A percentile compares a stretch with the other conserved stretches of the same genome.
These are phyloP conservation scores for Cyphellophora europaea DNA, from an alignment of 2,329 filamentous ascomycete species.

Conservation along the genomic window DNA sequence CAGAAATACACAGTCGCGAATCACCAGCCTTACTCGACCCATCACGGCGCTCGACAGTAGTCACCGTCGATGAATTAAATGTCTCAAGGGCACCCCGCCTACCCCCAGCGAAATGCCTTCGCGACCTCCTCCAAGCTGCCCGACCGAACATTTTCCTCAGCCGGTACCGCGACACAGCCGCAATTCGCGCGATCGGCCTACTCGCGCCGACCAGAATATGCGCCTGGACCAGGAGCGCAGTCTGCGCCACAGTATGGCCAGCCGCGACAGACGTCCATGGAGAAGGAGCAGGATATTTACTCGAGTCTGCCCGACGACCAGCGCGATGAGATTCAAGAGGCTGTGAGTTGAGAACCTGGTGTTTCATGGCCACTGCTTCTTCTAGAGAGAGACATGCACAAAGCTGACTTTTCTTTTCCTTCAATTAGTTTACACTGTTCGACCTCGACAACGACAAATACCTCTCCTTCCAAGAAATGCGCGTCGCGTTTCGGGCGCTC, in stretches of 20 bases:
- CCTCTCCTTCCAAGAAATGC: slow-evolving; percentile 97
- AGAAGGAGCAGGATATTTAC: slow-evolving; percentile 39
- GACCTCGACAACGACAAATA: slow-evolving; percentile 90
- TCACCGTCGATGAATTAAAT: no score
- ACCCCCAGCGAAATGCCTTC: slow-evolving; percentile 45
- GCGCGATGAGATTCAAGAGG: slow-evolving; percentile 85
- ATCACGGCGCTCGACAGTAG: no score
- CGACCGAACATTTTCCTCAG: slow-evolving; percentile 30
- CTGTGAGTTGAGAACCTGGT: slow-evolving; percentile 52
- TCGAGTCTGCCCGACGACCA: slow-evolving; percentile 72
- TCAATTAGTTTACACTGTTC: slow-evolving; percentile 74
- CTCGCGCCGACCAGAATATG: slow-evolving; percentile 25
- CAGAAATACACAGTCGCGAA: no score
- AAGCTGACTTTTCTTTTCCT: slow-evolving; percentile 6
- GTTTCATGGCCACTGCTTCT: neutral
- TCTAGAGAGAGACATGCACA: no score
- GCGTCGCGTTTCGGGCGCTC: slow-evolving; percentile 89
- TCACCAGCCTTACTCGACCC: no score
- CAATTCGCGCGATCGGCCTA: slow-evolving; percentile 35
- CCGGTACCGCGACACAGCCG: slow-evolving; percentile 13
- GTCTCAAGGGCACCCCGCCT: slow-evolving; percentile 48
- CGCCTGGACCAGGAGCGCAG: slow-evolving; percentile 20
- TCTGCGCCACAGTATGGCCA: slow-evolving; percentile 27
- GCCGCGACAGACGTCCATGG: slow-evolving; percentile 33
- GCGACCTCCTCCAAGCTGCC: slow-evolving; percentile 43